These are phyloP conservation scores for Lepidopterella palustris DNA, from an alignment of 495 filamentous ascomycete genomes.

Conservation along the genomic window DNA sequence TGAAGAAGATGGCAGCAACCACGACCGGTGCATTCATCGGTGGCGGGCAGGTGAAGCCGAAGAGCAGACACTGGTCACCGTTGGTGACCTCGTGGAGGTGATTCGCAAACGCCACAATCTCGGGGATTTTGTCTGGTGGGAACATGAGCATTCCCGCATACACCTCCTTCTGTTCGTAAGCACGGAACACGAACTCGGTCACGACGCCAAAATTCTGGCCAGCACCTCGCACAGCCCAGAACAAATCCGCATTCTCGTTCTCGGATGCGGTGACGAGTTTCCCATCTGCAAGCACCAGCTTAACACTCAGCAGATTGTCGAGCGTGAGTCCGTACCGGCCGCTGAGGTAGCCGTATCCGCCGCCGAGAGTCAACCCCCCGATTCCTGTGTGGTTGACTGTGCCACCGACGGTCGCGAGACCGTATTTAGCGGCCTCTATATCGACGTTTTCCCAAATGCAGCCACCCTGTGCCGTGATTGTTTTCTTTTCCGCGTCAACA, in stretches of 20 bases:
- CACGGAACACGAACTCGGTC: slow-evolving; percentile 43
- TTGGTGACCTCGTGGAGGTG: slow-evolving; percentile 25
- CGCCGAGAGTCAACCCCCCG: slow-evolving; percentile 51
- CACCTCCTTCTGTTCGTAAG: slow-evolving; percentile 32
- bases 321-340: slow-evolving; percentile 46
- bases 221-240: slow-evolving; percentile 36
- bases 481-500: slow-evolving; percentile 41
- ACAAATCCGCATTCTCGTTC: slow-evolving; percentile 32
- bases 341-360: slow-evolving; percentile 50
- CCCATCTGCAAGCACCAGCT: slow-evolving; percentile 48
- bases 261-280: slow-evolving; percentile 37
- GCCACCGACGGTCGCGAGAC: slow-evolving; percentile 50
- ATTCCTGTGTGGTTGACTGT: slow-evolving; percentile 54
- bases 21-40: slow-evolving; percentile 39
- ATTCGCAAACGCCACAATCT: slow-evolving; percentile 42
- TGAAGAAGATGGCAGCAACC: slow-evolving; percentile 44
- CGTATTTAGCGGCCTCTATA: slow-evolving; percentile 41
- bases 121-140: slow-evolving; percentile 36
- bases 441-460: slow-evolving; percentile 53
- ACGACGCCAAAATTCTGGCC: slow-evolving; percentile 37
- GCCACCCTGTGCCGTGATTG: slow-evolving; percentile 49
- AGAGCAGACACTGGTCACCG: slow-evolving; percentile 32
- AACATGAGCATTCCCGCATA: slow-evolving; percentile 47
- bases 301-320: slow-evolving; percentile 45
- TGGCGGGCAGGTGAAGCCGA: slow-evolving; percentile 40